Evolutionary conservation across 2,329 filamentous ascomycete species (phyloP).

Genomic region (Ophiostoma sp.): DNA sequence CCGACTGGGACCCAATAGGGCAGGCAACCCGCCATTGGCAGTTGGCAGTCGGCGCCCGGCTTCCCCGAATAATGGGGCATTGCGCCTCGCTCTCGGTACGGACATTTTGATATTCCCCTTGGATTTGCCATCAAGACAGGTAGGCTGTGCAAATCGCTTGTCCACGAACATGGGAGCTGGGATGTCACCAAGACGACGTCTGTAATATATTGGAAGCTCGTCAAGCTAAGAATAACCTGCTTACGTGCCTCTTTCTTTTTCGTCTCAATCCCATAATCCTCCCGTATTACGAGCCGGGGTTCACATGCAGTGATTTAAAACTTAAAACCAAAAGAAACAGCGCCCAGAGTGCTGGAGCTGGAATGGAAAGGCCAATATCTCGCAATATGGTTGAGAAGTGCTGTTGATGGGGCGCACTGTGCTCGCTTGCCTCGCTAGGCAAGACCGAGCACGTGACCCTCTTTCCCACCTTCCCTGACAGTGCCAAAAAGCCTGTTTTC

Average conservation of each 20-base stretch:
- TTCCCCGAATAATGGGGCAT: constrained; percentile 9
- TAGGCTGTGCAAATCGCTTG: constrained; percentile 12
- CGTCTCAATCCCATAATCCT: not conserved
- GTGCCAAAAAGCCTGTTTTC: not conserved
- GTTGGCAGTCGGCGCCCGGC: not conserved
- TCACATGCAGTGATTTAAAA: not conserved
- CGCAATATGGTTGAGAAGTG: not conserved
- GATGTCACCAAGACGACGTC: not conserved
- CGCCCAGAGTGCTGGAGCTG: not conserved
- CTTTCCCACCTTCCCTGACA: not conserved
- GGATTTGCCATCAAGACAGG: not conserved
- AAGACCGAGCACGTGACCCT: not conserved
- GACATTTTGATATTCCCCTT: not conserved
- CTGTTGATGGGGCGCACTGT: not conserved
- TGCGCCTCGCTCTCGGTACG: constrained; percentile 12
- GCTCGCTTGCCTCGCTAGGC: not conserved
- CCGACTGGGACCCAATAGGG: not conserved
- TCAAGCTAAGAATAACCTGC: not conserved
- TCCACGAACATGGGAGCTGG: not conserved
- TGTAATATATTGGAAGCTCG: not conserved
- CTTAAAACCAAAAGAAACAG: not conserved
- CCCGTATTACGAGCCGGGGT: not conserved
- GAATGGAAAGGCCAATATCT: not conserved
- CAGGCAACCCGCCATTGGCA: not conserved
- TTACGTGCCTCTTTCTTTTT: not conserved